Evolutionary conservation across 2,329 filamentous ascomycete genomes (phyloP).

Genomic region (Hypoxylon sp.): DNA sequence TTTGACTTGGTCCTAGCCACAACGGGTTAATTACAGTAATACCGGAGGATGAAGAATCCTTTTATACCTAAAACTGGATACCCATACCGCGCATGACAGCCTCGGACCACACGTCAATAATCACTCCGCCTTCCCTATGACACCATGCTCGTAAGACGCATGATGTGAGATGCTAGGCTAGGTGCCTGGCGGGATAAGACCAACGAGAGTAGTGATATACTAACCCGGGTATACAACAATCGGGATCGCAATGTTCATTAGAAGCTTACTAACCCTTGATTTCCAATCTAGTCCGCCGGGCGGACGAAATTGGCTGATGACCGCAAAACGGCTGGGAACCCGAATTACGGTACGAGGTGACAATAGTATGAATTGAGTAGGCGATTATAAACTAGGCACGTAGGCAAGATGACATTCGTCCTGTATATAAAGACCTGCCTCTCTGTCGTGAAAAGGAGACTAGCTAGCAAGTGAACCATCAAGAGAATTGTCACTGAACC

Average conservation of each 20-base stretch:
- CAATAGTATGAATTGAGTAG: neutral
- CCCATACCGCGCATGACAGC: neutral
- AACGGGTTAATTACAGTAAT: neutral
- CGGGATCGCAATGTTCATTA: conserved; percentile 1
- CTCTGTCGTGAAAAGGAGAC: neutral
- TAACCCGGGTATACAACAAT: neutral
- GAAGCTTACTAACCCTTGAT: conserved; percentile 26
- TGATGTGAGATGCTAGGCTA: neutral
- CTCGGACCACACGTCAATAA: neutral
- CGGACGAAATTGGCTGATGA: conserved; percentile 22
- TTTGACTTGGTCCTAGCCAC: neutral
- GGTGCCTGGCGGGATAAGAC: neutral
- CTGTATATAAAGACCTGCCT: neutral
- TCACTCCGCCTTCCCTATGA: neutral
- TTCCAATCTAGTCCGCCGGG: conserved; percentile 26
- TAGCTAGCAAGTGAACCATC: neutral
- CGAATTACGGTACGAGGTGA: neutral
- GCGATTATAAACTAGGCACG: neutral
- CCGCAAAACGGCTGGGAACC: neutral
- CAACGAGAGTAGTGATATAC: neutral
- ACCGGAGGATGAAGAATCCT: neutral
- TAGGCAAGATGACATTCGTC: neutral
- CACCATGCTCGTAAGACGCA: neutral
- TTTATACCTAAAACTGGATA: neutral
- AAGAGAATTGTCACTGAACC: neutral